Percentiles rank a stretch among this genome's conserved stretches.
These are phyloP conservation scores for Colletotrichum sp. DNA, from an alignment of 2,329 filamentous ascomycete genomes.

Conservation along the genomic window DNA sequence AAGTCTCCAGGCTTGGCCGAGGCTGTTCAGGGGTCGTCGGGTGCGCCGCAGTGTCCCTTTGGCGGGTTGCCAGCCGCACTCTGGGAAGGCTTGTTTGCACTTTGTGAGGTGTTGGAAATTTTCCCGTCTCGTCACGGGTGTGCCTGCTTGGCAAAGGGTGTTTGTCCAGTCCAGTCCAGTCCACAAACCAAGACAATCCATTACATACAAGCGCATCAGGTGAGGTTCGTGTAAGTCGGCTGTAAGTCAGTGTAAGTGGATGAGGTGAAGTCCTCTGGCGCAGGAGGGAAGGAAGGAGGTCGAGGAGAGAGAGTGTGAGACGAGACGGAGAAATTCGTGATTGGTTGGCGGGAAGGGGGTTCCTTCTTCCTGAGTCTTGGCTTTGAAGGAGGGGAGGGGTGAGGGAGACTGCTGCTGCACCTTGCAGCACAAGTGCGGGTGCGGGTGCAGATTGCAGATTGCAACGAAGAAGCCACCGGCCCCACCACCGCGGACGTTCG, in stretches of 20 bases:
- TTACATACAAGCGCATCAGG: background rate
- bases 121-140: background rate
- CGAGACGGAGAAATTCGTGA: constrained; percentile 21
- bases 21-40: background rate
- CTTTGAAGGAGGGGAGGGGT: background rate
- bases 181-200: background rate
- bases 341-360: background rate
- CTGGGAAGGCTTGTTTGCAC: background rate
- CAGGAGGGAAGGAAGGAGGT: background rate
- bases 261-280: background rate
- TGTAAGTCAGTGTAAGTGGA: background rate
- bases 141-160: background rate
- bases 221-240: constrained; percentile 1
- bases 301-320: background rate
- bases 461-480: background rate
- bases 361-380: background rate
- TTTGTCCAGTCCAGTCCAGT: background rate
- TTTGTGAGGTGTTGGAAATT: background rate
- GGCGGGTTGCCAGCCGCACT: background rate
- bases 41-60: background rate
- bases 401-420: background rate
- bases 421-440: background rate
- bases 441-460: background rate
- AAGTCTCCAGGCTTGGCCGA: background rate
- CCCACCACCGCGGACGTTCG: background rate